Evolutionary conservation across 108 stramenopile genomes (phyloP), one percentile per base, ranked within the genome.

Genomic region (Skeletonema menzelii): DNA sequence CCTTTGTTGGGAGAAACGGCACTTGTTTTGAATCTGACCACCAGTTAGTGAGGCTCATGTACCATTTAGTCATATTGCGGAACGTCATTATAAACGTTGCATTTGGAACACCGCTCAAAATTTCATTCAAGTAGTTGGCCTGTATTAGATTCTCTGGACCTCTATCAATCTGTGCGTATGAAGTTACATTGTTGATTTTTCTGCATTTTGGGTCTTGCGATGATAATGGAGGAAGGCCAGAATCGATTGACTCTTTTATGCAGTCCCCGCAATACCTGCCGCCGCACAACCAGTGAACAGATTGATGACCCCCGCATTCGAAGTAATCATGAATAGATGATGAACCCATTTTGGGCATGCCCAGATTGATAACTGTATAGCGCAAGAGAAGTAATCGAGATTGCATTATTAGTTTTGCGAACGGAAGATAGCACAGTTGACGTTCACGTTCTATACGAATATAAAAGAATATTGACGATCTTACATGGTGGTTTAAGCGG

Each of bases 291-390:
- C 37, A 59, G 24, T 69, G 68, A 5, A 22, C 8, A 15, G 68
- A 58, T 15, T n/a, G 8, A 8, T 27, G 27, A 8, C 49, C 57
- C 5, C 68, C 68, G 27, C 68, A 69, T 35, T 30, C 13, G 8
- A 69, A 59, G 17, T 58, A 69, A 12, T 26, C n/a, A 5, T 69
- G 57, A 31, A 58, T 22, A n/a, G 56, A 58, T 14, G 68, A 27
- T 4, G 57, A 59, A 27, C 68, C 68, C 68, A 69, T 69, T 58
- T 69, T 69, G 22, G 68, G 68, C 56, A 69, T 58, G 22, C 68
- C 68, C 22, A 69, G 27, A 37, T 69, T 69, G 57, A 69, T 58
- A 55, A 69, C 26, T 69, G n/a, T n/a, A n/a, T n/a, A 55, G 68
- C n/a, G 15, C 40, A 42, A 42, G 40, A n/a, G 15, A 42, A n/a